phyloP scores from a whole-genome alignment of 192 early-diverging fungal species.

The Umbelopsis vinacea region DNA sequence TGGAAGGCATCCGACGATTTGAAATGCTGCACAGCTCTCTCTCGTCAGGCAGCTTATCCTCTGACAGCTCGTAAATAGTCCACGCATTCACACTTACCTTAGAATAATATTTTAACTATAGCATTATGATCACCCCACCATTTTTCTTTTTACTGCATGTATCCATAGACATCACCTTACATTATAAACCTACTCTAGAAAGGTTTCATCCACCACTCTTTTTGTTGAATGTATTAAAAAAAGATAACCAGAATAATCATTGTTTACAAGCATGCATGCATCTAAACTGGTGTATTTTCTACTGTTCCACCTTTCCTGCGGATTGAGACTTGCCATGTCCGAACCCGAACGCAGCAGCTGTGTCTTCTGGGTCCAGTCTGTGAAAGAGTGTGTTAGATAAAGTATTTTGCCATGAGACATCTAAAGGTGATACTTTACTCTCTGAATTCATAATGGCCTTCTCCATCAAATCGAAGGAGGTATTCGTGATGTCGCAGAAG shows the following conservation, averaged over 20 bases:
- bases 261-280: no score
- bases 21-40: not conserved
- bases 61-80: not conserved
- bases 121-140: not conserved
- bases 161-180: not conserved
- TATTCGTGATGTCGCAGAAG: slow-evolving; percentile 61
- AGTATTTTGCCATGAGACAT: not conserved
- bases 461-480: slow-evolving; percentile 64
- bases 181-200: no score
- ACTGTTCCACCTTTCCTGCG: slow-evolving; percentile 43
- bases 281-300: slow-evolving; percentile 4
- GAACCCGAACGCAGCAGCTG: slow-evolving; percentile 50
- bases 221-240: no score
- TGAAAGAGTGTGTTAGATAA: not conserved
- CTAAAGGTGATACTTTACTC: slow-evolving; percentile 33
- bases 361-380: slow-evolving; percentile 52
- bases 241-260: not conserved
- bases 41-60: not conserved
- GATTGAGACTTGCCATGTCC: slow-evolving; percentile 57
- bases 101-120: no score
- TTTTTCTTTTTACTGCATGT: not conserved
- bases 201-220: no score
- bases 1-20: slow-evolving; percentile 7
- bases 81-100: not conserved
- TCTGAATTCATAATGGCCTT: slow-evolving; percentile 65